Percentiles rank a stretch among this genome's conserved stretches.
phyloP scores from a whole-genome alignment of 139 green algal species.

The Tetradesmus obliquus region DNA sequence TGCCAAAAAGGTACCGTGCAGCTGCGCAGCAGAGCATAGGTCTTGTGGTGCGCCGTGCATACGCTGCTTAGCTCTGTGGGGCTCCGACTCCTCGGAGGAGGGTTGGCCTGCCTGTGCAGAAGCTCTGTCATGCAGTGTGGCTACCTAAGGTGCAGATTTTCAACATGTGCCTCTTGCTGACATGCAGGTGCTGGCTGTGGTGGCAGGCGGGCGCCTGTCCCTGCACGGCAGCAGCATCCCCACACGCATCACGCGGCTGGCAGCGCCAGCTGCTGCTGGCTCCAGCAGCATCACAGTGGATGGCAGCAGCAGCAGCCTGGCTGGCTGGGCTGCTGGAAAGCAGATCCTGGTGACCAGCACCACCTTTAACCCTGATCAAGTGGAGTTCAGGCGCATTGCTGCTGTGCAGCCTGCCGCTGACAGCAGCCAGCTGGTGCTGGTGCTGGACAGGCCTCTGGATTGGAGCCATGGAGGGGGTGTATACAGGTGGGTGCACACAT shows the following conservation, averaged over 20 bases:
- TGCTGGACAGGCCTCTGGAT: conserved; percentile 45
- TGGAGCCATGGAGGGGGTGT: conserved; percentile 40
- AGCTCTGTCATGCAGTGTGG: too few relatives aligned
- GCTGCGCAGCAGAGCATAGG: too few relatives aligned
- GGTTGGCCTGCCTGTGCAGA: too few relatives aligned
- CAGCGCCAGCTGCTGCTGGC: conserved; percentile 38
- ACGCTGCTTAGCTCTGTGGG: too few relatives aligned
- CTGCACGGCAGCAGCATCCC: conserved; percentile 54
- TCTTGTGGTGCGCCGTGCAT: neutral
- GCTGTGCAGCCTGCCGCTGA: neutral
- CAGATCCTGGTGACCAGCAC: conserved; percentile 58
- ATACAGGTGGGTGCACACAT: neutral
- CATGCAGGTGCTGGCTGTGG: conserved; percentile 43
- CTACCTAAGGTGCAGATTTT: too few relatives aligned
- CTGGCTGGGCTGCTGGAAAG: conserved; percentile 49
- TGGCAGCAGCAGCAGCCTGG: conserved; percentile 7
- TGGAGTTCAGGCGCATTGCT: conserved; percentile 56
- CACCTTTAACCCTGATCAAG: conserved; percentile 53
- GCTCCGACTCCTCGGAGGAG: too few relatives aligned
- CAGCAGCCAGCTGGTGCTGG: conserved; percentile 38
- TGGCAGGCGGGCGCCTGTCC: conserved; percentile 40
- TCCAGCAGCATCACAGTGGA: conserved; percentile 40
- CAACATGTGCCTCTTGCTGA: neutral
- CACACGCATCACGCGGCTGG: conserved; percentile 56
- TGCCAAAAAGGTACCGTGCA: neutral